A percentile compares a stretch with the other conserved stretches of the same genome.
phyloP scores from a whole-genome alignment of 495 filamentous ascomycete genomes.

The Baudoinia panamericana region DNA sequence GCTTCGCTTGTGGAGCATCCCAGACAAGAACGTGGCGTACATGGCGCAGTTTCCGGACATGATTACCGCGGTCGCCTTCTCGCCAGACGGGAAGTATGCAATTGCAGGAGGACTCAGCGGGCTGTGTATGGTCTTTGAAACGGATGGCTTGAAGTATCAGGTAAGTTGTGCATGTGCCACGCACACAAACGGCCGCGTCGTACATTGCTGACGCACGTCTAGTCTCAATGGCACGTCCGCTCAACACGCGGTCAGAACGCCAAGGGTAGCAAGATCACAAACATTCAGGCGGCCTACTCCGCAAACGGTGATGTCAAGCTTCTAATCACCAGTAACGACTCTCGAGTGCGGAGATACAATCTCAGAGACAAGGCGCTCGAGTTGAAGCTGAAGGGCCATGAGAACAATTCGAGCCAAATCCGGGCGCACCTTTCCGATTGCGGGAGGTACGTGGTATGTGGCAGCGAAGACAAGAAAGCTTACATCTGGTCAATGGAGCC shows the following conservation, averaged over 20 bases:
- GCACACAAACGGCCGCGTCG: no score
- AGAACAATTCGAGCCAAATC: conserved; percentile 87
- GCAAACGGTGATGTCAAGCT: conserved; percentile 65
- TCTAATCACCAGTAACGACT: conserved; percentile 90
- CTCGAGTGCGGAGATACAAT: conserved; percentile 82
- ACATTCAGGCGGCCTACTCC: conserved; percentile 63
- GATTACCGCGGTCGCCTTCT: conserved; percentile 86
- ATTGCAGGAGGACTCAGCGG: conserved; percentile 85
- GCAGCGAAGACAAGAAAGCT: conserved; percentile 77
- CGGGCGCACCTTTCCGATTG: conserved; percentile 81
- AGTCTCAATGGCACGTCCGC: conserved; percentile 75
- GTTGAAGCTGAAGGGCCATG: conserved; percentile 83
- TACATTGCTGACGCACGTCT: no score
- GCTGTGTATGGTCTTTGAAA: conserved; percentile 84
- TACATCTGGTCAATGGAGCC: conserved; percentile 74
- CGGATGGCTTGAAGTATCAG: conserved; percentile 76
- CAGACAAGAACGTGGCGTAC: conserved; percentile 87
- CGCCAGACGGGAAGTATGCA: conserved; percentile 77
- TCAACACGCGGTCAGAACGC: conserved; percentile 85
- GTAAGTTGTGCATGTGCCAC: no score
- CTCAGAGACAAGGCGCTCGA: conserved; percentile 70
- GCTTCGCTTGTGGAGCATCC: conserved; percentile 89
- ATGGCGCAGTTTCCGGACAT: conserved; percentile 72
- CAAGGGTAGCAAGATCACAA: conserved; percentile 94
- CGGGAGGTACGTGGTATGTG: conserved; percentile 76